Percentiles rank a stretch among this genome's conserved stretches.
phyloP scores from a whole-genome alignment of 352 stramenopile genomes.

The Pythium plurisporium region DNA sequence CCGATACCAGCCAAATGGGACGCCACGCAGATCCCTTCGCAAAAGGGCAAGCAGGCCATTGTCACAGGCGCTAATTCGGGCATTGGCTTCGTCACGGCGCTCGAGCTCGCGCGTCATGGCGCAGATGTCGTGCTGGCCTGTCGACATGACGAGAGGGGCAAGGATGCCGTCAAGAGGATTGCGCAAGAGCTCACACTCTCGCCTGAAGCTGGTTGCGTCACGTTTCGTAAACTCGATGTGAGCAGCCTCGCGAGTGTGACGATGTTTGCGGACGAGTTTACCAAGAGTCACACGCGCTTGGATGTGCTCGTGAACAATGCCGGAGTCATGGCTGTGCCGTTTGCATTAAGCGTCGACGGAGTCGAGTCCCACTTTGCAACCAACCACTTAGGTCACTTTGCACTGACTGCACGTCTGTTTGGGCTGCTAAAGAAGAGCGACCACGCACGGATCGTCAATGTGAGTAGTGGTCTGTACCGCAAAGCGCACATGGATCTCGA shows the following conservation, averaged over 20 bases:
- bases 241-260: slow-evolving; percentile 20
- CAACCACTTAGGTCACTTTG: slow-evolving; percentile 29
- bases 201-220: slow-evolving; percentile 9
- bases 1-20: slow-evolving; percentile 13
- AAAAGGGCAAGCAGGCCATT: slow-evolving; percentile 55
- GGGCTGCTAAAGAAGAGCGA: slow-evolving; percentile 22
- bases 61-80: slow-evolving; percentile 81
- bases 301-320: slow-evolving; percentile 37
- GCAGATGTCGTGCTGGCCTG: slow-evolving; percentile 51
- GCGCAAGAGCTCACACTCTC: slow-evolving; percentile 32
- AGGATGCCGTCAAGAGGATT: slow-evolving; percentile 28
- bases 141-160: slow-evolving; percentile 24
- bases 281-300: slow-evolving; percentile 3
- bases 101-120: slow-evolving; percentile 47
- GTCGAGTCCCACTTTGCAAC: slow-evolving; percentile 18
- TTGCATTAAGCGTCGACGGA: not conserved
- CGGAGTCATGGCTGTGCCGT: not conserved
- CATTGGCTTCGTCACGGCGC: slow-evolving; percentile 69
- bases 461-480: slow-evolving; percentile 48
- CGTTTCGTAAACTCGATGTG: slow-evolving; percentile 24
- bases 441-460: slow-evolving; percentile 23
- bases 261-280: slow-evolving; percentile 23
- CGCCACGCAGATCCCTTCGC: slow-evolving; percentile 2
- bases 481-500: slow-evolving; percentile 22
- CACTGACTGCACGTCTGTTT: slow-evolving; percentile 24